Conservation (phyloP, 1,139 yeast species). For the Lodderomyces beijingensis region DNA sequence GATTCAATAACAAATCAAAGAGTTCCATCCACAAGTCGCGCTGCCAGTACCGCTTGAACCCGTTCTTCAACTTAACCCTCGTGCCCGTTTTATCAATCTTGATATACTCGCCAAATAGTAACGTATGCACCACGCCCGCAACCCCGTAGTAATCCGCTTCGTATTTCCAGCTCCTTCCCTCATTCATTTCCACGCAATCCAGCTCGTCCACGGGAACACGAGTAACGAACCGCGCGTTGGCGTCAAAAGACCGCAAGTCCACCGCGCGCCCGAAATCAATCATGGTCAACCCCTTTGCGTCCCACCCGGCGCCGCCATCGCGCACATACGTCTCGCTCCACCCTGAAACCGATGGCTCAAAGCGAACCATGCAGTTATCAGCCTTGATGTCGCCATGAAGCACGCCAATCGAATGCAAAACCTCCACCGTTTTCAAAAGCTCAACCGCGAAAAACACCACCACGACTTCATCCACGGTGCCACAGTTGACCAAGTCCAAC, state of each 20-base stretch:
- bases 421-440: slow-evolving; percentile 55
- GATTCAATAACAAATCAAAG: slow-evolving; percentile 63
- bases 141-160: slow-evolving; percentile 85
- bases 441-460: slow-evolving; percentile 64
- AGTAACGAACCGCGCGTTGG: slow-evolving; percentile 51
- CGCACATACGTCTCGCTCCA: slow-evolving; percentile 25
- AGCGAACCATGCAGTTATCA: slow-evolving; percentile 78
- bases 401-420: slow-evolving; percentile 59
- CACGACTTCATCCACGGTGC: slow-evolving; percentile 55
- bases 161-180: slow-evolving; percentile 64
- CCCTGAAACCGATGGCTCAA: slow-evolving; percentile 24
- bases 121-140: slow-evolving; percentile 69
- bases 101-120: slow-evolving; percentile 67
- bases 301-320: slow-evolving; percentile 45
- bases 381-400: slow-evolving; percentile 86
- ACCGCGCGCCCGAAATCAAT: slow-evolving; percentile 85
- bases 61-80: slow-evolving; percentile 32
- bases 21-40: slow-evolving; percentile 63
- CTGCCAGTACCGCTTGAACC: slow-evolving; percentile 78
- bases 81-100: slow-evolving; percentile 32
- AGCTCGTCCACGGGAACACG: slow-evolving; percentile 61
- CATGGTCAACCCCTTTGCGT: slow-evolving; percentile 52
- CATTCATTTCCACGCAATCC: slow-evolving; percentile 73
- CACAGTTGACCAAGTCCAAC: slow-evolving; percentile 61
- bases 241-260: slow-evolving; percentile 55